These are phyloP conservation scores for Cenococcum geophilum DNA, from an alignment of 495 filamentous ascomycete genomes.

Conservation along the genomic window DNA sequence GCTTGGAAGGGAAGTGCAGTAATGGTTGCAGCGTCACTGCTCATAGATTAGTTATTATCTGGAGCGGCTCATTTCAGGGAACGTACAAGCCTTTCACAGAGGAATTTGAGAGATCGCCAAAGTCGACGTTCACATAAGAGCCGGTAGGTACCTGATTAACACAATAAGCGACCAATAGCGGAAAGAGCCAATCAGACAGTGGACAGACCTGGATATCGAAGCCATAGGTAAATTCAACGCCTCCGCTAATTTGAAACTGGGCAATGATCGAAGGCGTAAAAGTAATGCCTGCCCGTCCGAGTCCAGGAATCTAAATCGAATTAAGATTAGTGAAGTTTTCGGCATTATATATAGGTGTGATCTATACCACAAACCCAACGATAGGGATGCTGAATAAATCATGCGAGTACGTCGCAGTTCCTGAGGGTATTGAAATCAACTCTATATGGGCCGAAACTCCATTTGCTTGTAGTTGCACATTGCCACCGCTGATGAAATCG, in stretches of 20 bases:
- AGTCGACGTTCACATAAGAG: slow-evolving; percentile 18
- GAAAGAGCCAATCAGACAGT: background rate
- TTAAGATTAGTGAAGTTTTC: background rate
- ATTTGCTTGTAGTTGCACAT: slow-evolving; percentile 18
- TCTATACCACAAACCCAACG: slow-evolving; percentile 15
- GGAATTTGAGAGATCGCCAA: slow-evolving; percentile 12
- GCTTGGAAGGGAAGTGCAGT: slow-evolving; percentile 21
- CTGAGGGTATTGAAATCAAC: slow-evolving; percentile 11
- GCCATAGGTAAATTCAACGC: slow-evolving; percentile 22
- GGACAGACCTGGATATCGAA: slow-evolving; percentile 22
- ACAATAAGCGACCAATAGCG: background rate
- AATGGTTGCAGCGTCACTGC: background rate
- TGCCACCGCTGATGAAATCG: slow-evolving; percentile 21
- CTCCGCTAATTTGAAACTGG: slow-evolving; percentile 7
- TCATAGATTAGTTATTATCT: background rate
- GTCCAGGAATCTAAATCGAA: slow-evolving; percentile 16
- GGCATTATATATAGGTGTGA: background rate
- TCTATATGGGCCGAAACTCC: slow-evolving; percentile 20
- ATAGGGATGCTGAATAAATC: slow-evolving; percentile 15
- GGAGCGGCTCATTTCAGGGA: background rate
- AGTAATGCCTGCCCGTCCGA: slow-evolving; percentile 22
- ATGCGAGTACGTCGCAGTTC: slow-evolving; percentile 6
- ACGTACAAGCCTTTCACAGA: slow-evolving; percentile 16
- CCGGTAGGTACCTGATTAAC: slow-evolving; percentile 13
- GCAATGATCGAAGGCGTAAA: slow-evolving; percentile 12